Evolutionary conservation across 140 eudicot genomes (phyloP).

Genomic region (Bidens hawaiensis): DNA sequence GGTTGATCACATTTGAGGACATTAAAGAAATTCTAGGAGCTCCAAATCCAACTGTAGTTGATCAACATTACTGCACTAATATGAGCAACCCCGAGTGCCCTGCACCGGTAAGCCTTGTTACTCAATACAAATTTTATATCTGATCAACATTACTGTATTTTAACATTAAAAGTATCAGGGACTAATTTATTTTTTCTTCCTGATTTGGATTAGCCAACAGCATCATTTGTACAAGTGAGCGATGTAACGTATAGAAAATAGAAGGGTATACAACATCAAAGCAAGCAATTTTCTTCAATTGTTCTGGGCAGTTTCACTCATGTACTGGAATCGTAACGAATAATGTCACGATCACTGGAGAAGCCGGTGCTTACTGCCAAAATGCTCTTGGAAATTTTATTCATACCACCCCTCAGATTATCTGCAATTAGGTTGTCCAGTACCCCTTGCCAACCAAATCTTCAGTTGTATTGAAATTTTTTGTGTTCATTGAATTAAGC

Average conservation of each 20-base stretch:
- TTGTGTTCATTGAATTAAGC: too few relatives aligned
- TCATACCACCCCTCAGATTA: slow-evolving; percentile 19
- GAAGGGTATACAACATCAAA: slow-evolving; percentile 25
- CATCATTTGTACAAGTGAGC: slow-evolving; percentile 31
- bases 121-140: neutral
- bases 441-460: too few relatives aligned
- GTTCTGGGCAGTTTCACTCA: neutral
- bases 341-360: slow-evolving; percentile 18
- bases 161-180: too few relatives aligned
- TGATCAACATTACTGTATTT: neutral
- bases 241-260: slow-evolving; percentile 15
- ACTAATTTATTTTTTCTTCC: neutral
- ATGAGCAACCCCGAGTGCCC: too few relatives aligned
- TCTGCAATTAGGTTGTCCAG: slow-evolving; percentile 15
- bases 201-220: slow-evolving; percentile 5
- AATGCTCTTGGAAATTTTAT: slow-evolving; percentile 18
- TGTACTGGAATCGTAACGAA: slow-evolving; percentile 17
- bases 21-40: slow-evolving; percentile 22
- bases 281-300: slow-evolving; percentile 11
- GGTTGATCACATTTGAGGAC: slow-evolving; percentile 14
- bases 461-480: too few relatives aligned
- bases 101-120: slow-evolving; percentile 24
- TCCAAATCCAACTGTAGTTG: slow-evolving; percentile 32
- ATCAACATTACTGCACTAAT: slow-evolving; percentile 41
- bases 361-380: slow-evolving; percentile 1